Conservation (phyloP, 495 filamentous ascomycete species). For the Aspergillus biplanus region DNA sequence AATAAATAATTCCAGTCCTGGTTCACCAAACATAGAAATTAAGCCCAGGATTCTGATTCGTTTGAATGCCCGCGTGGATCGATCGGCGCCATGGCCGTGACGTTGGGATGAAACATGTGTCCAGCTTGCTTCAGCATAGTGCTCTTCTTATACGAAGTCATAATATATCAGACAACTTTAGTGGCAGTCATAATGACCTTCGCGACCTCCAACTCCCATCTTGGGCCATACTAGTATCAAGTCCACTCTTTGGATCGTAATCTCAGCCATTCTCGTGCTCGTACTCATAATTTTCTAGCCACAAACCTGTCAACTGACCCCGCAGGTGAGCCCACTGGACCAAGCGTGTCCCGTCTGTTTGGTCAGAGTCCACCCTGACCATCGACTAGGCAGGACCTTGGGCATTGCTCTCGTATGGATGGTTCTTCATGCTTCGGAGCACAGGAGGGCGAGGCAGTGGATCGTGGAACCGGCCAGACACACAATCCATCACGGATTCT, state of each 20-base stretch:
- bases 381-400: neutral
- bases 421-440: constrained; percentile 5
- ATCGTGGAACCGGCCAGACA: constrained; percentile 14
- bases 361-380: constrained; percentile 3
- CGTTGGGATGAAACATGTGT: constrained; percentile 18
- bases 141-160: constrained; percentile 5
- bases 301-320: constrained; percentile 19
- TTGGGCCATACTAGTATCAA: neutral
- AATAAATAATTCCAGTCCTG: neutral
- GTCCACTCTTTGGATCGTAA: neutral
- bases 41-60: constrained; percentile 17
- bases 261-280: constrained; percentile 2
- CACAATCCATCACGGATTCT: constrained; percentile 14
- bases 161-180: neutral
- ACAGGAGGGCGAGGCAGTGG: constrained; percentile 4
- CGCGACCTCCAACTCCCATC: neutral
- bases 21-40: constrained; percentile 19
- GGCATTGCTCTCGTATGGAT: neutral
- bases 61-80: constrained; percentile 21
- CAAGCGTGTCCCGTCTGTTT: constrained; percentile 7
- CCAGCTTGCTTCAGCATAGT: neutral
- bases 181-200: neutral
- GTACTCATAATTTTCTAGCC: constrained; percentile 2
- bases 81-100: constrained; percentile 19
- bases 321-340: constrained; percentile 12